Conservation (phyloP, 2,329 filamentous ascomycete genomes). For the Pseudocercospora pini-densiflorae region DNA sequence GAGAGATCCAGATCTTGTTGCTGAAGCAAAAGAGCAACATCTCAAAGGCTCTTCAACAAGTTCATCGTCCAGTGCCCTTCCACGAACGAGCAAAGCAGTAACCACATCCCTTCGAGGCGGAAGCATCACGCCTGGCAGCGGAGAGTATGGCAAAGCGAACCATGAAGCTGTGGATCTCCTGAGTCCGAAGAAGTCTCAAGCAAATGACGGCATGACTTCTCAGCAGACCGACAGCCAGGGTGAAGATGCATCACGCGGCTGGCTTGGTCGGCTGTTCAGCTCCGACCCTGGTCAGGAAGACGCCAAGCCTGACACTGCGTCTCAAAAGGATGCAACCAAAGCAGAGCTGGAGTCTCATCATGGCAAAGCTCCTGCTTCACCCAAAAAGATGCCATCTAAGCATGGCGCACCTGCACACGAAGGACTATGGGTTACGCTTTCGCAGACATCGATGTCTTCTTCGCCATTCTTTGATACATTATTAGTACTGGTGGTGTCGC, state of each 20-base stretch:
- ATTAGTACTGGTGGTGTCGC: conserved; percentile 94
- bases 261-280: conserved; percentile 35
- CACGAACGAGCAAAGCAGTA: conserved; percentile 34
- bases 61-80: conserved; percentile 23
- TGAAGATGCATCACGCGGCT: conserved; percentile 28
- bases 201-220: conserved; percentile 21
- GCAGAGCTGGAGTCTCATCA: conserved; percentile 21
- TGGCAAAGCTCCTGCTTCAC: conserved; percentile 15
- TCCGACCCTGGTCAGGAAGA: conserved; percentile 20
- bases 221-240: conserved; percentile 24
- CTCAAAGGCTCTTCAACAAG: conserved; percentile 30
- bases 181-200: conserved; percentile 18
- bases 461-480: conserved; percentile 96
- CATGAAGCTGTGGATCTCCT: conserved; percentile 33
- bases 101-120: conserved; percentile 56
- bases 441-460: conserved; percentile 82
- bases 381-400: conserved; percentile 6
- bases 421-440: conserved; percentile 95
- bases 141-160: conserved; percentile 64
- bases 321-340: conserved; percentile 17
- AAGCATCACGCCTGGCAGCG: conserved; percentile 73
- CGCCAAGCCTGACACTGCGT: conserved; percentile 14
- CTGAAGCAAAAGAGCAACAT: conserved; percentile 42
- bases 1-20: conserved; percentile 76
- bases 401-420: conserved; percentile 56